Percentiles rank a stretch among this genome's conserved stretches.
Evolutionary conservation across 2,329 filamentous ascomycete genomes (phyloP).

Genomic region (Aspergillus nomiae): DNA sequence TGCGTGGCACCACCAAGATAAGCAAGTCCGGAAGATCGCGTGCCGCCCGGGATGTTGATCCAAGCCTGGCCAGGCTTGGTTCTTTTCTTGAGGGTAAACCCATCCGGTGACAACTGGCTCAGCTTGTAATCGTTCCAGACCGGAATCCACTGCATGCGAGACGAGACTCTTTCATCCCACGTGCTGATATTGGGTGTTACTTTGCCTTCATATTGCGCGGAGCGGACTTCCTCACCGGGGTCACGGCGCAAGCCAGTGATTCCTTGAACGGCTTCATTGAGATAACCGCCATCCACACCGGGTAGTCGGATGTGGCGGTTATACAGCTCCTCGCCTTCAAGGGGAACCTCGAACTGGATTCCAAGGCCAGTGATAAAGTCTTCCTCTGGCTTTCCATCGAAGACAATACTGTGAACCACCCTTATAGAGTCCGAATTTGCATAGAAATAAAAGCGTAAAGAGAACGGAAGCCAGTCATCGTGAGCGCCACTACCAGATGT

Average conservation of each 20-base stretch:
- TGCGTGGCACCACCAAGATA: conserved; percentile 60
- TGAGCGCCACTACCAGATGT: conserved; percentile 36
- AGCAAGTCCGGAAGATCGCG: conserved; percentile 57
- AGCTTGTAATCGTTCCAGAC: conserved; percentile 61
- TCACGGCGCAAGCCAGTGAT: conserved; percentile 60
- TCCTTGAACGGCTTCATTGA: conserved; percentile 62
- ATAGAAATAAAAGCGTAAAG: conserved; percentile 62
- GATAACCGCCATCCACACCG: conserved; percentile 56
- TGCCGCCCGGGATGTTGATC: conserved; percentile 54
- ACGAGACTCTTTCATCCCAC: conserved; percentile 50
- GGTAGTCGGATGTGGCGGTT: conserved; percentile 62
- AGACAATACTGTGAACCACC: conserved; percentile 59
- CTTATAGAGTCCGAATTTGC: conserved; percentile 58
- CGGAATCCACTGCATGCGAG: conserved; percentile 58
- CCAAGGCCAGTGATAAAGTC: conserved; percentile 57
- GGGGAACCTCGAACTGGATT: conserved; percentile 45
- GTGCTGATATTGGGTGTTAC: conserved; percentile 1
- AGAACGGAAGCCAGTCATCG: conserved; percentile 57
- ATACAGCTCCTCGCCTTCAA: conserved; percentile 56
- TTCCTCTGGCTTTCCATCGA: conserved; percentile 52
- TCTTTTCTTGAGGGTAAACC: conserved; percentile 62
- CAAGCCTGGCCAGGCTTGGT: conserved; percentile 46
- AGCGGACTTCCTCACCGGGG: conserved; percentile 50
- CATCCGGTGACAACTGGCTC: conserved; percentile 60
- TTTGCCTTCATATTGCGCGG: conserved; percentile 43